Base-by-base conservation (phyloP, 2,329 filamentous ascomycete species). In the Coniosporium tulheliwenetii region DNA sequence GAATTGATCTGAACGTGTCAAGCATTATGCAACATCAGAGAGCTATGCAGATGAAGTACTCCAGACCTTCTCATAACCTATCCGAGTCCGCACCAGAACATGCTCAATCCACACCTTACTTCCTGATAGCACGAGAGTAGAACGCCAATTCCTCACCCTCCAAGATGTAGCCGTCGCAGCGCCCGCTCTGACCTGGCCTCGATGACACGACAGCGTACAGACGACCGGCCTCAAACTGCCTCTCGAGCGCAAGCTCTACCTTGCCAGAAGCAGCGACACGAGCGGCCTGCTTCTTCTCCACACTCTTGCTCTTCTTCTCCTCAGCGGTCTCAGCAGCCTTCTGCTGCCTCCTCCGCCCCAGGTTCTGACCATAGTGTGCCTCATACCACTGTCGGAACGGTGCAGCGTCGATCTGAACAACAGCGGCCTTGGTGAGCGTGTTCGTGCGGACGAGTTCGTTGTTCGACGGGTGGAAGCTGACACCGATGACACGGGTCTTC, bases 361-460 rank as follows among this genome's bases (percentile, higher is more conserved):
- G 65, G 58, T 74, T 58, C 69, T 85, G 77, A 64, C 91, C 91
- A 78, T 98, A 98, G 82, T 98, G 91, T 56, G 91, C 85, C 80
- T 98, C 91, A 73, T 93, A 98, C 91, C 91, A 98, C 75, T 96
- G 89, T 67, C 91, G 79, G 85, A 98, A 98, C 56, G 91, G 91
- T 50, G 91, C 85, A 59, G 93, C 91, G 70, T 98, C 91, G 71
- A 98, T 75, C 77, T 98, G 91, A 67, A 98, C 85, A 62, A 98
- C 85, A 72, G 91, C 91, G 64, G 85, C 85, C 75, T 87, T 93
- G 77, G 91, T 98, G 67, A 98, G 79, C 74, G 91, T 96, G 82
- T 98, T 98, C 71, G 91, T 98, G 65, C 91, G 91, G 76, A 98
- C 87, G 58, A 98, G 79, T 75, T 98, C 91, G 85, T 98, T 98